Percentiles rank a stretch among this genome's conserved stretches.
phyloP scores from a whole-genome alignment of 345 rosid genomes.

The Ailanthus altissimus region DNA sequence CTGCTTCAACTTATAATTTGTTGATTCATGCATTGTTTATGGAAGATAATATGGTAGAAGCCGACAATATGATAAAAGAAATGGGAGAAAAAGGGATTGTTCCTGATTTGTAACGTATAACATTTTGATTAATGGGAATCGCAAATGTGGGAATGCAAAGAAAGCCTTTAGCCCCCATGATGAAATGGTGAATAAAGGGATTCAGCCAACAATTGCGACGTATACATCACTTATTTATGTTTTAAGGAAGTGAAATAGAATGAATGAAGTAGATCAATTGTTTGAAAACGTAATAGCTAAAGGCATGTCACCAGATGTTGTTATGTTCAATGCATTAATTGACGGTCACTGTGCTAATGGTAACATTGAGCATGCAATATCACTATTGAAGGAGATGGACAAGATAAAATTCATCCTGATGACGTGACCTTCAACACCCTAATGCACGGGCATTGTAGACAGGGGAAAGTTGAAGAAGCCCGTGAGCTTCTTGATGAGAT shows the following conservation, averaged over 20 bases:
- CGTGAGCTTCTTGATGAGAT: conserved; percentile 76
- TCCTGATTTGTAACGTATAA: conserved; percentile 75
- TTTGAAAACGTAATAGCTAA: conserved; percentile 52
- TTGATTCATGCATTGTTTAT: conserved; percentile 79
- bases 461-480: conserved; percentile 88
- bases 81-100: conserved; percentile 59
- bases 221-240: conserved; percentile 80
- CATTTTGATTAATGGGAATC: conserved; percentile 80
- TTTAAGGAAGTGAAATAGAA: conserved; percentile 61
- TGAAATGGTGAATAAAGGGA: conserved; percentile 63
- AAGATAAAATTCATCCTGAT: conserved; percentile 64
- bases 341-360: conserved; percentile 77
- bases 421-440: conserved; percentile 89
- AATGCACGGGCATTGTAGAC: conserved; percentile 79
- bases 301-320: conserved; percentile 58
- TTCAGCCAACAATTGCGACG: conserved; percentile 67
- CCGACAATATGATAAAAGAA: conserved; percentile 63
- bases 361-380: conserved; percentile 66
- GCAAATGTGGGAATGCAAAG: conserved; percentile 65
- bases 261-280: conserved; percentile 70
- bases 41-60: conserved; percentile 63
- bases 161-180: conserved; percentile 69
- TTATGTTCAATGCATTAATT: conserved; percentile 78
- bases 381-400: conserved; percentile 72
- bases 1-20: conserved; percentile 76